These are phyloP conservation scores for Yamadazyma endophytica DNA, from an alignment of 805 yeast species.

Conservation along the genomic window DNA sequence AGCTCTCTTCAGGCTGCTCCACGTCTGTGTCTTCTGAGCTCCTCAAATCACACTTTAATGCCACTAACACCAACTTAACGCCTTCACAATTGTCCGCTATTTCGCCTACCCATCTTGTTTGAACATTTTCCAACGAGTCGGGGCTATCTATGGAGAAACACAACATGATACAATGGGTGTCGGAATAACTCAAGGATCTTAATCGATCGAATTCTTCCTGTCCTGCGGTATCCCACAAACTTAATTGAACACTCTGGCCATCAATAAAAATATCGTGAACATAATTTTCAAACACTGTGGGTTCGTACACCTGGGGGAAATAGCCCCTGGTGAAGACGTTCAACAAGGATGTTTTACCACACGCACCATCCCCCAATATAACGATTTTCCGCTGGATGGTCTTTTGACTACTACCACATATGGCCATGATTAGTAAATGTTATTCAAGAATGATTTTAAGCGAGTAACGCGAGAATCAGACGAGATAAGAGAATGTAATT, in stretches of 20 bases:
- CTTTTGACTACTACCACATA: slow-evolving; percentile 21
- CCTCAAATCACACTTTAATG: slow-evolving; percentile 90
- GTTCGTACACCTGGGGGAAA: slow-evolving; percentile 97
- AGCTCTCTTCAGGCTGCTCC: slow-evolving; percentile 30
- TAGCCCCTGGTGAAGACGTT: slow-evolving; percentile 97
- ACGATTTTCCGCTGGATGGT: slow-evolving; percentile 80
- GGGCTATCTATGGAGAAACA: slow-evolving; percentile 93
- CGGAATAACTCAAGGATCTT: slow-evolving; percentile 87
- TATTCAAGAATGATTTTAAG: background rate
- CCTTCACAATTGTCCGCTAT: slow-evolving; percentile 97
- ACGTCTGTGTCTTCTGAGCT: slow-evolving; percentile 48
- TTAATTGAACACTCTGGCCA: slow-evolving; percentile 85
- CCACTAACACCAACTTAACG: slow-evolving; percentile 88
- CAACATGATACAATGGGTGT: slow-evolving; percentile 94
- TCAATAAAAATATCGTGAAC: slow-evolving; percentile 96
- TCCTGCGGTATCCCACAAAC: slow-evolving; percentile 98
- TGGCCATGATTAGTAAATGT: slow-evolving; percentile 2
- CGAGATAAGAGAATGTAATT: too few species aligned
- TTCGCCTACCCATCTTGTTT: slow-evolving; percentile 95
- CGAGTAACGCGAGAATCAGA: too few species aligned
- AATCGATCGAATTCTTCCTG: slow-evolving; percentile 97
- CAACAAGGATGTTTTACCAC: slow-evolving; percentile 93
- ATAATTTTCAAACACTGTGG: slow-evolving; percentile 95
- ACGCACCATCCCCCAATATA: slow-evolving; percentile 96
- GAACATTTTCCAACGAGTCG: slow-evolving; percentile 92